Evolutionary conservation across 805 yeast genomes (phyloP).

Genomic region (Starmerella cellae): DNA sequence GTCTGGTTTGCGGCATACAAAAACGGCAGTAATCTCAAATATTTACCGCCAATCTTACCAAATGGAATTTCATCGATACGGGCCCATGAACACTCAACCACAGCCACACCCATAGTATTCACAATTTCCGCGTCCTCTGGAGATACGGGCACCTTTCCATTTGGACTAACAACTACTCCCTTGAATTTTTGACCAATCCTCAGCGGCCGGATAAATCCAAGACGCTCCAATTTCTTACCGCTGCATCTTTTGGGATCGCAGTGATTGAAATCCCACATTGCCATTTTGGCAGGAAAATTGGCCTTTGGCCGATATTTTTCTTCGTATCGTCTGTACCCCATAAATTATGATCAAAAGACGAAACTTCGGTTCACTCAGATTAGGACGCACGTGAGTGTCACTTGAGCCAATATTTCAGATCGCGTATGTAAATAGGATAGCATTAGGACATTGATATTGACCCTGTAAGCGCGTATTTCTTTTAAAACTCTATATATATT

Average conservation of each 20-base stretch:
- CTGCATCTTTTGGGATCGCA: constrained; percentile 97
- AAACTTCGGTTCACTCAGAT: no score
- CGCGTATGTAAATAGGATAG: no score
- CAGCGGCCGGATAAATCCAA: constrained; percentile 66
- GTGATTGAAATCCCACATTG: constrained; percentile 98
- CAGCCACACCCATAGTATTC: constrained; percentile 80
- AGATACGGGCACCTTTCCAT: constrained; percentile 79
- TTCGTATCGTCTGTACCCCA: constrained; percentile 12
- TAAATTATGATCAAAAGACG: no score
- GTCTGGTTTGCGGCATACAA: constrained; percentile 94
- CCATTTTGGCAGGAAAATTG: constrained; percentile 67
- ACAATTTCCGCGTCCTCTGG: constrained; percentile 73
- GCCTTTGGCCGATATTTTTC: constrained; percentile 17
- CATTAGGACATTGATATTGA: no score
- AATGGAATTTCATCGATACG: constrained; percentile 95
- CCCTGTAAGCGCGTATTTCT: no score
- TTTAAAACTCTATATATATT: no score
- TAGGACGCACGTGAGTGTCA: no score
- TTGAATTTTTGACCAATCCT: constrained; percentile 87
- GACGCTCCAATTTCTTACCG: constrained; percentile 82
- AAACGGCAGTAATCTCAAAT: constrained; percentile 80
- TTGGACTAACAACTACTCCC: constrained; percentile 86
- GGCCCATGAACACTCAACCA: constrained; percentile 98
- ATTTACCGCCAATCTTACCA: constrained; percentile 75
- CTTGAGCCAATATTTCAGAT: no score